Evolutionary conservation across 371 early-diverging fungal species (phyloP).

Genomic region (Coemansia sp.): DNA sequence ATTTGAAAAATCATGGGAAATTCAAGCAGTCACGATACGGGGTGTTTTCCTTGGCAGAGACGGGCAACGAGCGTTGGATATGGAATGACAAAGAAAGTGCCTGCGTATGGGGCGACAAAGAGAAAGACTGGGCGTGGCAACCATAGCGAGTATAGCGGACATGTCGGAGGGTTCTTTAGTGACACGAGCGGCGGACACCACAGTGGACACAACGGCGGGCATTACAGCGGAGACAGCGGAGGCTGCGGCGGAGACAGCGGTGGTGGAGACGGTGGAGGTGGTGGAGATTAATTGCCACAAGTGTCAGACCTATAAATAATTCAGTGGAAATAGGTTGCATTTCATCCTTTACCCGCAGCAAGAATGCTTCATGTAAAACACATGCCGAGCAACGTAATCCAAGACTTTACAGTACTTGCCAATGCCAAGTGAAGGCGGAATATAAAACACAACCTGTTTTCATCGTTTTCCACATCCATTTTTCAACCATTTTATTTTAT

Average conservation of each 20-base stretch:
- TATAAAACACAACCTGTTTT: neutral
- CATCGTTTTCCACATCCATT: neutral
- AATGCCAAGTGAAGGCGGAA: too few species aligned
- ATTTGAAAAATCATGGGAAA: slow-evolving; percentile 6
- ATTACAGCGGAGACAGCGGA: neutral
- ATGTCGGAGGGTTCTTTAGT: too few species aligned
- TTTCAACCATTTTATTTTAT: neutral
- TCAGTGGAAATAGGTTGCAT: too few species aligned
- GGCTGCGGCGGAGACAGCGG: neutral
- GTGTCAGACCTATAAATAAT: neutral
- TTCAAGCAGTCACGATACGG: neutral
- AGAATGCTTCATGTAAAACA: too few species aligned
- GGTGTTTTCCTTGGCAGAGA: neutral
- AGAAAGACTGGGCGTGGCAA: neutral
- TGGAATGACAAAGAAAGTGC: neutral
- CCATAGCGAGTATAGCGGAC: neutral
- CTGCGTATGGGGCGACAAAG: neutral
- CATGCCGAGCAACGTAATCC: too few species aligned
- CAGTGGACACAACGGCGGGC: neutral
- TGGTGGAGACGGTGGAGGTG: neutral
- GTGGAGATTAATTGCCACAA: neutral
- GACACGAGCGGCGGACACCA: neutral
- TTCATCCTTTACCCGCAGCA: too few species aligned
- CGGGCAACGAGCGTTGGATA: neutral
- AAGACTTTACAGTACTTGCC: too few species aligned